Evolutionary conservation across 2,329 filamentous ascomycete genomes (phyloP), one percentile per base, ranked within the genome.

Genomic region (Xylariaceae sp.): DNA sequence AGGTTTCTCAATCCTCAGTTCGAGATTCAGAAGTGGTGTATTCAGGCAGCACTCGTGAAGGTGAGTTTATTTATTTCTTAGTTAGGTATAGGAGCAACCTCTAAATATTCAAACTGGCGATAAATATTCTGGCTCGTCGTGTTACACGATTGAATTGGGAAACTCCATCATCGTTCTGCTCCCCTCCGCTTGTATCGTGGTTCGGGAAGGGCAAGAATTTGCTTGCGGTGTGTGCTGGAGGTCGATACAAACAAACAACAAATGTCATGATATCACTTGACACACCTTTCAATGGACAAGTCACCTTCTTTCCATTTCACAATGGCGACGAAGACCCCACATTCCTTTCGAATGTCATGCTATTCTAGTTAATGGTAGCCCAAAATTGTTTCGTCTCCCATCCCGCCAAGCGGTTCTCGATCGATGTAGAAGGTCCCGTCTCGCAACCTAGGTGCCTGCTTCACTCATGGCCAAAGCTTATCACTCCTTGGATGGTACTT

Each of bases 241-340:
- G 44, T 49, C 51, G 49, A 41, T 54, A 44, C 36, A 43, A 36
- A 36, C 53, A 60, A 57, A 57, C 49, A 41, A 34, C 46, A 39
- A 26, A 37, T 51, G 50, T 36, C 29, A 58, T 47, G 50, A 58
- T 52, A 29, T 41, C 21, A 31, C 50, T 48, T 17, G 41, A 45
- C 39, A 29, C 19, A 43, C 16, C 44, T 36, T 19, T 43, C n/a
- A 29, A 48, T 19, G 26, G 50, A 54, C 34, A 45, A 46, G 24
- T 51, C 28, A 47, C 33, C 24, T 23, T 17, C 53, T 26, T 40
- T 12, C 19, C 40, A 28, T 60, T 24, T 43, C 46, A 58, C 45
- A 28, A 43, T 47, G 29, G 43, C 36, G 50, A 43, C 31, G 14
- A 23, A 8, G 34, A 33, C 28, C 21, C 24, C n/a, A 50, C 44